Evolutionary conservation across 2,329 filamentous ascomycete genomes (phyloP).

Genomic region (Dendryphion nanum): DNA sequence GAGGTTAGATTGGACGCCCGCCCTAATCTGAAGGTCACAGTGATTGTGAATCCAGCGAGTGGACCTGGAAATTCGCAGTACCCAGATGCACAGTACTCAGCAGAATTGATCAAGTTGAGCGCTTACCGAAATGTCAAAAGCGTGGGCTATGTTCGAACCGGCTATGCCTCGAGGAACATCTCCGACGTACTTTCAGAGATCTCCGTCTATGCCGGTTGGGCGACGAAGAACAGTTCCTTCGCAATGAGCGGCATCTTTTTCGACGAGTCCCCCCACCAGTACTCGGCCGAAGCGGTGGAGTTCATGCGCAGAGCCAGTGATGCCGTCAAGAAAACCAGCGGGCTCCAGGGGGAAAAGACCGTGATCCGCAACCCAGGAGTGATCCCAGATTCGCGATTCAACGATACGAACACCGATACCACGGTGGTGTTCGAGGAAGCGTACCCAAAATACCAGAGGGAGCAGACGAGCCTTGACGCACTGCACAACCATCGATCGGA

Average conservation of each 20-base stretch:
- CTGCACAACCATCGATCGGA: neutral
- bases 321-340: neutral
- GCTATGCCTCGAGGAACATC: slow-evolving; percentile 39
- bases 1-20: slow-evolving; percentile 22
- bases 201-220: slow-evolving; percentile 47
- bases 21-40: slow-evolving; percentile 48
- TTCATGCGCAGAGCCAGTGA: neutral
- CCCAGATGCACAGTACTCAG: slow-evolving; percentile 45
- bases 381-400: slow-evolving; percentile 1
- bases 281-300: slow-evolving; percentile 4
- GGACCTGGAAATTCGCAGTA: slow-evolving; percentile 46
- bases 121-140: slow-evolving; percentile 49
- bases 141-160: slow-evolving; percentile 52
- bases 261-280: slow-evolving; percentile 44
- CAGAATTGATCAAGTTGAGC: slow-evolving; percentile 42
- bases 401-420: slow-evolving; percentile 6
- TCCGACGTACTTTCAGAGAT: slow-evolving; percentile 39
- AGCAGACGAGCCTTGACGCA: neutral
- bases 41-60: slow-evolving; percentile 49
- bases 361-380: slow-evolving; percentile 6
- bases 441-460: slow-evolving; percentile 1
- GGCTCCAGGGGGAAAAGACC: neutral
- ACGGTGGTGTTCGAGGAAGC: slow-evolving; percentile 5
- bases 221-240: slow-evolving; percentile 36
- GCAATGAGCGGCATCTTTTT: slow-evolving; percentile 51